Base-by-base conservation (phyloP, 148 eudicot species). In the Pouteria glomerata region DNA sequence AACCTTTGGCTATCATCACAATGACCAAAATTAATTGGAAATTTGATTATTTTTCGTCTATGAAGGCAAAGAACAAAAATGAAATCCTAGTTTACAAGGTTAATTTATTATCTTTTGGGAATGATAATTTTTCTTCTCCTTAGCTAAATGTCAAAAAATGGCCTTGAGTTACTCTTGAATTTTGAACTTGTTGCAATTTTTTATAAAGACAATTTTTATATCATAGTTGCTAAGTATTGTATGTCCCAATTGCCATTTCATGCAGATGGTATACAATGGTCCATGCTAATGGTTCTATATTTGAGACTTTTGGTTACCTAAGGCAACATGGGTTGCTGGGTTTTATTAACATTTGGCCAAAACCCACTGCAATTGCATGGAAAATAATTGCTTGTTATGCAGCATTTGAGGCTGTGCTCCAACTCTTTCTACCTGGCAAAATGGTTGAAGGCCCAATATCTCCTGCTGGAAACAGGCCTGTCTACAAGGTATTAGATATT, bases 201-300 rank as follows among this genome's bases (percentile, higher is more conserved):
- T 21, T 45, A 37, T 21, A 50, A 34, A 29, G 13, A 42, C 53
- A 26, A 57, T 7, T n/a, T 0, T 4, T 30, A 52, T 63, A 35
- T 3, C 24, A 37, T 61, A 57, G 3, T 68, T 73, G 61, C 34
- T 26, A 18, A 50, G n/a, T n/a, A n/a, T n/a, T n/a, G n/a, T n/a
- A n/a, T n/a, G n/a, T n/a, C n/a, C n/a, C n/a, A n/a, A n/a, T n/a
- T n/a, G n/a, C n/a, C n/a, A n/a, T 16, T 66, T 57, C 63, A 71
- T 77, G 82, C 84, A 95, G 99, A 84, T 95, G 99, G 99, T 90
- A 95, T 65, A 89, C 99, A 6, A 88, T 91, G 97, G 99, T 95
- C 35, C 99, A 95, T 75, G 96, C 92, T 33, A 94, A 95, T 81
- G 99, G 99, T 18, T 95, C 96, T 27, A 48, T 95, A 42, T 65